Percentiles rank a stretch among this genome's conserved stretches.
These are phyloP conservation scores for Rubus parviflorus DNA, from an alignment of 306 rosid species.

Conservation along the genomic window DNA sequence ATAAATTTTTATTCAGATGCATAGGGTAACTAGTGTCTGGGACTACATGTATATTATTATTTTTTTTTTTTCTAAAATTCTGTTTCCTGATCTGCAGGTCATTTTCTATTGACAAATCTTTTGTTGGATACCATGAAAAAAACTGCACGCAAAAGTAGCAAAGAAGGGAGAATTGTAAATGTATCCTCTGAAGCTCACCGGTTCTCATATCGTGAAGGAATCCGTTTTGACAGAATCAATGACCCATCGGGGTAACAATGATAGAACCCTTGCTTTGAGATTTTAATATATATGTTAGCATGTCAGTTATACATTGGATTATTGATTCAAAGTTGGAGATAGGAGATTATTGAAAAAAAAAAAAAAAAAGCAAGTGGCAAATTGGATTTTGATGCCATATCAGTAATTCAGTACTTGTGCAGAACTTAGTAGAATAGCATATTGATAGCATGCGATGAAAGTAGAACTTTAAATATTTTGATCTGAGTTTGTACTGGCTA, in stretches of 20 bases:
- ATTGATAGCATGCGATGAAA: neutral
- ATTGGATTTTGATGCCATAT: neutral
- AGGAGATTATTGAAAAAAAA: neutral
- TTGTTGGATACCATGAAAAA: conserved; percentile 77
- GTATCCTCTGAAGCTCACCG: conserved; percentile 76
- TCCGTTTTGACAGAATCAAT: conserved; percentile 57
- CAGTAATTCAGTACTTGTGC: neutral
- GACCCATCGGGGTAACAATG: conserved; percentile 59
- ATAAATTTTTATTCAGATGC: neutral
- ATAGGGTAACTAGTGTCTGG: neutral
- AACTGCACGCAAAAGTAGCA: conserved; percentile 56
- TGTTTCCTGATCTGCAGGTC: conserved; percentile 52
- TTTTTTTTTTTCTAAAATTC: neutral
- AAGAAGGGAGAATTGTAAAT: conserved; percentile 79
- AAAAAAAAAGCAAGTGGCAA: neutral
- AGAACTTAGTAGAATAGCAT: neutral
- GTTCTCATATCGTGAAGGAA: conserved; percentile 64
- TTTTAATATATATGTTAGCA: neutral
- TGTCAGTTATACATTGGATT: neutral
- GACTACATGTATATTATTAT: neutral
- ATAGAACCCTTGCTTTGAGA: neutral
- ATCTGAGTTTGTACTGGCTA: neutral
- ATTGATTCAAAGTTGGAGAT: neutral
- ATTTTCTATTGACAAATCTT: conserved; percentile 83
- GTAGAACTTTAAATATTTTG: neutral